phyloP scores from a whole-genome alignment of 2,329 filamentous ascomycete species.

The Clarireedia sp. region DNA sequence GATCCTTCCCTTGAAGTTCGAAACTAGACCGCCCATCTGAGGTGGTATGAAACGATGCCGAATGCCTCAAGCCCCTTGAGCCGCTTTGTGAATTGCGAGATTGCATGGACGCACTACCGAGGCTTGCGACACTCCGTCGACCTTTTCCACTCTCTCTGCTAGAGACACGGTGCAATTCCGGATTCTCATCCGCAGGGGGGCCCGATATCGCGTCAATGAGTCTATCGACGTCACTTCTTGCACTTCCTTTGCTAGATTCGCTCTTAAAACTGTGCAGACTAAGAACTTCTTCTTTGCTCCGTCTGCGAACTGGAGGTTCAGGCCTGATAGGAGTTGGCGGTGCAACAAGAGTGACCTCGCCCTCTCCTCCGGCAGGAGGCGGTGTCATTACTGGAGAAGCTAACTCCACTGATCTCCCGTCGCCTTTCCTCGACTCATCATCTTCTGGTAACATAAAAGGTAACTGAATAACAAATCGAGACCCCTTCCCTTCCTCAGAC shows the following conservation, averaged over 20 bases:
- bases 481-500: slow-evolving; percentile 75
- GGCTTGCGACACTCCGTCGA: slow-evolving; percentile 15
- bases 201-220: slow-evolving; percentile 66
- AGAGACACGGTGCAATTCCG: slow-evolving; percentile 19
- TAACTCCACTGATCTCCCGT: not conserved
- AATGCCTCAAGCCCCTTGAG: slow-evolving; percentile 12
- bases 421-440: slow-evolving; percentile 2
- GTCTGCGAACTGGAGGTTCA: slow-evolving; percentile 13
- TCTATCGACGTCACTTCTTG: slow-evolving; percentile 56
- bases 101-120: slow-evolving; percentile 2
- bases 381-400: slow-evolving; percentile 9
- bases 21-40: slow-evolving; percentile 18
- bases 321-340: slow-evolving; percentile 29
- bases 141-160: slow-evolving; percentile 19
- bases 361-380: slow-evolving; percentile 27
- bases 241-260: slow-evolving; percentile 22
- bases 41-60: slow-evolving; percentile 18
- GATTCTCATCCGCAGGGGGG: slow-evolving; percentile 39
- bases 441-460: slow-evolving; percentile 58
- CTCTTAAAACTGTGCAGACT: slow-evolving; percentile 25
- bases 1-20: slow-evolving; percentile 34
- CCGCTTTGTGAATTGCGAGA: slow-evolving; percentile 1
- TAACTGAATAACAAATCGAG: slow-evolving; percentile 72
- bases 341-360: slow-evolving; percentile 57
- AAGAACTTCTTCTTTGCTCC: slow-evolving; percentile 18